Base-by-base conservation (phyloP, 148 eudicot species). In the Silene uniflora region DNA sequence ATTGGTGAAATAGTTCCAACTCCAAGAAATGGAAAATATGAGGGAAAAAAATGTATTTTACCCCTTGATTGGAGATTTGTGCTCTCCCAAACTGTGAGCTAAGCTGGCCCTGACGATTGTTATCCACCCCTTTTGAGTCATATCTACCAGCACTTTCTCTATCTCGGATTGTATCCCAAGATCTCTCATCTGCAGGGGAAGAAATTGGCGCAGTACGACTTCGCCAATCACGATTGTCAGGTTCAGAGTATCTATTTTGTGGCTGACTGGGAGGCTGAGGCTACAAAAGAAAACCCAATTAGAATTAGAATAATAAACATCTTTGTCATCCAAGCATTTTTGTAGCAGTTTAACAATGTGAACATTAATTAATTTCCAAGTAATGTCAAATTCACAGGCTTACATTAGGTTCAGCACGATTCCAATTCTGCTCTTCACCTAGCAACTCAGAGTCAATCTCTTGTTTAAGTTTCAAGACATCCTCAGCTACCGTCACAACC, bases 181-280 rank as follows among this genome's bases (percentile, higher is more conserved):
- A 87, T 72, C 90, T 89, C 87, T 91, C 97, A 82, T 94, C 98
- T 23, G 73, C 83, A 62, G 92, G 79, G 18, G 86, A 39, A 62
- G 91, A 46, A 52, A 81, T 63, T 72, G 78, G 98, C 9, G 89
- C 79, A 77, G 97, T 71, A 52, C 96, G 89, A 67, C 81, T 87
- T 79, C 97, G 99, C 99, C 97, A 95, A 78, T 92, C 97, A 77
- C 97, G 90, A 69, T 73, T 84, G 73, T 89, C 97, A 66, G 91
- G 91, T 71, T 92, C 97, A 21, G 99, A 63, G 77, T 90, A 89
- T 69, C 97, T 96, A 74, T 19, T 79, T 87, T 83, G 90, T 18
- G 88, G 49, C 68, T 88, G 94, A 80, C 46, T 78, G 72, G 81
- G 83, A 19, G 72, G 72, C 92, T 91, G 78, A 66, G 73, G 73